Base-by-base conservation (phyloP, 345 rosid species). In the Leavenworthia alabamica region DNA sequence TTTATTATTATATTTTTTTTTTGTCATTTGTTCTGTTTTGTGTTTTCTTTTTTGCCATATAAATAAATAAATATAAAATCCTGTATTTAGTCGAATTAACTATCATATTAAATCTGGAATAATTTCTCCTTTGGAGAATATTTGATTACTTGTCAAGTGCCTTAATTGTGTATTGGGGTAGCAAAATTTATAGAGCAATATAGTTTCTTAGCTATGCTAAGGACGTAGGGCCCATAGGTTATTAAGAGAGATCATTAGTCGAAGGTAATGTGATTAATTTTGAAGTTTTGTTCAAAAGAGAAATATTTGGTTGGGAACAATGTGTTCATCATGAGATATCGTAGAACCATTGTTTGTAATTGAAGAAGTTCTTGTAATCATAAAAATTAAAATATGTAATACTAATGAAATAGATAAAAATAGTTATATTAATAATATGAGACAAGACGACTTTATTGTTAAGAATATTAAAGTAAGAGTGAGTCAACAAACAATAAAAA, bases 21-120 rank as follows among this genome's bases (percentile, higher is more conserved):
- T 33, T 31, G 26, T 49, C 53, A 22, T 41, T 49, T 41, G 31
- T 39, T 59, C 44, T 32, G 66, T 51, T 60, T 60, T 60, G 31
- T 41, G 27, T n/a, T n/a, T n/a, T n/a, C n/a, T 29, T 32, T 42
- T 24, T 39, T 24, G 20, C 31, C 5, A 59, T 53, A 19, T 56
- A 22, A 17, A 54, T 54, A 49, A 22, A 35, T 26, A 26, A 26
- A 26, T 26, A 26, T 12, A 11, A 14, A 14, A 15, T 65, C 44
- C 5, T 65, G 24, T 68, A 31, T 41, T 41, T 43, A 41, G 60
- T 22, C 14, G 4, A 50, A 32, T 16, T n/a, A 50, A 32, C 5
- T 59, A 28, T 49, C 16, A 15, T 41, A 19, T 31, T 32, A 42
- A 54, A 33, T 15, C 13, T 41, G 60, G 15, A 64, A 20, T 20